Base-by-base conservation (phyloP, 768 basidiomycete species). In the Pseudohyphozyma bogoriensis region DNA sequence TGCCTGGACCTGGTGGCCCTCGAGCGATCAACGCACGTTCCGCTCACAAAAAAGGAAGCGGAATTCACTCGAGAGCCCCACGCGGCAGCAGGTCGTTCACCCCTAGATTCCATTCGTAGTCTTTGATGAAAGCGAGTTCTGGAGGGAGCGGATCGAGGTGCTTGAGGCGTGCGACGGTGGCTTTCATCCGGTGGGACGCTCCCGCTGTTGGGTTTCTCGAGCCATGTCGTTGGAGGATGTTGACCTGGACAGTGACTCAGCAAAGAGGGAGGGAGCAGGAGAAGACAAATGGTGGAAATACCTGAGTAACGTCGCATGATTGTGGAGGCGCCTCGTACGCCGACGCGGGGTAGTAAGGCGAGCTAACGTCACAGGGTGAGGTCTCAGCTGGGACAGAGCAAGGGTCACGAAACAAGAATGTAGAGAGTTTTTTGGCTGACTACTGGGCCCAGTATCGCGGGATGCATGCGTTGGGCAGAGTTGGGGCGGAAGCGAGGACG, bases 241-340 rank as follows among this genome's bases (percentile, higher is more conserved):
- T 44, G 42, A 44, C 42, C 42, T 44, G 42, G 42, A 15, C 8
- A 3, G 12, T 20, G 8, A 12, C 8, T 44, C 12, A 44, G 42
- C 42, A 6, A 9, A 3, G 4, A n/a, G 2, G 9, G 2, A n/a
- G 3, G 22, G 22, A 12, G 3, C 3, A n/a, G n/a, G n/a, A n/a
- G n/a, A n/a, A n/a, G n/a, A 24, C 7, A 22, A 22, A 20, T 44
- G 8, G 12, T 9, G 3, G 13, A 44, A 20, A 9, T 44, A 44
- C 42, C 15, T 44, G 42, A 44, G 42, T 44, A 24, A 44, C 42
- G 15, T 44, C 22, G 26, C 42, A 44, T 9, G 22, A 9, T n/a
- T 20, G 40, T 16, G 40, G 12, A 20, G 42, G 42, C 7, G 4
- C 3, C 15, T 44, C 22, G 26, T 44, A 44, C 12, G 42, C 22